phyloP scores from a whole-genome alignment of 2,329 filamentous ascomycete genomes.

The Colletotrichum tabaci region DNA sequence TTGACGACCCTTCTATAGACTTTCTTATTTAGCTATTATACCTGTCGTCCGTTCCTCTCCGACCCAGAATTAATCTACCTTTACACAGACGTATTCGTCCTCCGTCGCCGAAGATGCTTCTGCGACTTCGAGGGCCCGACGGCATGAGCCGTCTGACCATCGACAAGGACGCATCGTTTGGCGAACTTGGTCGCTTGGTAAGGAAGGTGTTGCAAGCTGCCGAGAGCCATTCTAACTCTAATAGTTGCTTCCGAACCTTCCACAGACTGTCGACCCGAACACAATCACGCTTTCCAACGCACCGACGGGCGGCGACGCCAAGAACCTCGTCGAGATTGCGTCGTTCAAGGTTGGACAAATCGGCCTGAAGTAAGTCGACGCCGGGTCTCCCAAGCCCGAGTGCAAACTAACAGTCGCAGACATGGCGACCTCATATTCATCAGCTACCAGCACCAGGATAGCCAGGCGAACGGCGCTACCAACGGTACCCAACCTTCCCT shows the following conservation, averaged over 20 bases:
- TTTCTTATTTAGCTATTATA: slow-evolving; percentile 22
- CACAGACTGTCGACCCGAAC: slow-evolving; percentile 72
- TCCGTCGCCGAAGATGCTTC: slow-evolving; percentile 73
- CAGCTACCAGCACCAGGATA: slow-evolving; percentile 77
- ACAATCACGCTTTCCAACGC: slow-evolving; percentile 75
- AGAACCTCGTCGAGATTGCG: slow-evolving; percentile 71
- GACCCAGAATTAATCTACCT: background rate
- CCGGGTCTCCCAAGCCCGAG: background rate
- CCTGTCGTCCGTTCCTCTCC: slow-evolving; percentile 1
- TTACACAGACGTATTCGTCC: background rate
- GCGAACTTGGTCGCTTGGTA: slow-evolving; percentile 70
- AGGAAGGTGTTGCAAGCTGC: slow-evolving; percentile 22
- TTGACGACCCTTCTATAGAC: slow-evolving; percentile 12
- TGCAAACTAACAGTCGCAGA: slow-evolving; percentile 59
- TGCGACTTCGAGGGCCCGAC: slow-evolving; percentile 91
- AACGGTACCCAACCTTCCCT: slow-evolving; percentile 54
- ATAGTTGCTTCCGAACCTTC: slow-evolving; percentile 72
- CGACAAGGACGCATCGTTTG: slow-evolving; percentile 81
- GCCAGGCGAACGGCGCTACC: slow-evolving; percentile 52
- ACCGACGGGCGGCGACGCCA: slow-evolving; percentile 71
- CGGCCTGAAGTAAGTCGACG: slow-evolving; percentile 67
- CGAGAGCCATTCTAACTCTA: slow-evolving; percentile 41
- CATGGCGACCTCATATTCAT: slow-evolving; percentile 95
- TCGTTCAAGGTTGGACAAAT: slow-evolving; percentile 71
- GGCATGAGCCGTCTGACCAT: slow-evolving; percentile 91